phyloP scores from a whole-genome alignment of 371 early-diverging fungal genomes.

The Actinomucor elegans region DNA sequence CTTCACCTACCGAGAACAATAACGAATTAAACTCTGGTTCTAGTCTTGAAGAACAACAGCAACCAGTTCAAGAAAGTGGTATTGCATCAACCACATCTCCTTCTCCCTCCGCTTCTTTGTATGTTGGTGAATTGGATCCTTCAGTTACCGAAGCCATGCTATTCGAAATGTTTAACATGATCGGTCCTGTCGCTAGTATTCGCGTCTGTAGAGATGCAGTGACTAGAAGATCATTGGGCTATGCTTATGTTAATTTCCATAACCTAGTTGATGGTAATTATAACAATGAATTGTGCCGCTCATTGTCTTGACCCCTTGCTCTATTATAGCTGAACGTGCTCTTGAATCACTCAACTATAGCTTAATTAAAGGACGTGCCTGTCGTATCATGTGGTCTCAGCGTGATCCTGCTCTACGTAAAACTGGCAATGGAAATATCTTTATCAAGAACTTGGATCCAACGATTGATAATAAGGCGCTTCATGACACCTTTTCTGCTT shows the following conservation, averaged over 20 bases:
- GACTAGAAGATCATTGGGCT: conserved; percentile 94
- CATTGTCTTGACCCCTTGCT: conserved; percentile 18
- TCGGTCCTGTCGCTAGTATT: conserved; percentile 95
- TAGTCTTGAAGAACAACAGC: conserved; percentile 1
- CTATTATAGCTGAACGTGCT: conserved; percentile 81
- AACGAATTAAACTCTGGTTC: neutral
- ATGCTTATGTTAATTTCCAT: conserved; percentile 97
- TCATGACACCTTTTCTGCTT: conserved; percentile 93
- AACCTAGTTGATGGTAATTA: conserved; percentile 66
- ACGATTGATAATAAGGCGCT: conserved; percentile 95
- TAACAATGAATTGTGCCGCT: conserved; percentile 9
- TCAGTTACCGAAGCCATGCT: conserved; percentile 95
- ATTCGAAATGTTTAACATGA: conserved; percentile 92
- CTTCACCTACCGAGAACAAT: neutral
- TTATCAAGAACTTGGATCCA: conserved; percentile 98
- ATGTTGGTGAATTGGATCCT: conserved; percentile 90
- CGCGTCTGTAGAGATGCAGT: conserved; percentile 97
- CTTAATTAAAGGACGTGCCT: conserved; percentile 87
- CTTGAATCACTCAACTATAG: conserved; percentile 94
- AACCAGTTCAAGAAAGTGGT: neutral
- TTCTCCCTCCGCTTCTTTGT: conserved; percentile 72
- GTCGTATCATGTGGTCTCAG: conserved; percentile 99
- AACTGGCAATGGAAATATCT: conserved; percentile 95
- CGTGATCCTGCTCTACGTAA: conserved; percentile 95
- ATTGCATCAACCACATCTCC: conserved; percentile 38